A percentile compares a stretch with the other conserved stretches of the same genome.
Conservation (phyloP, 345 rosid genomes). For the Citrus medica region DNA sequence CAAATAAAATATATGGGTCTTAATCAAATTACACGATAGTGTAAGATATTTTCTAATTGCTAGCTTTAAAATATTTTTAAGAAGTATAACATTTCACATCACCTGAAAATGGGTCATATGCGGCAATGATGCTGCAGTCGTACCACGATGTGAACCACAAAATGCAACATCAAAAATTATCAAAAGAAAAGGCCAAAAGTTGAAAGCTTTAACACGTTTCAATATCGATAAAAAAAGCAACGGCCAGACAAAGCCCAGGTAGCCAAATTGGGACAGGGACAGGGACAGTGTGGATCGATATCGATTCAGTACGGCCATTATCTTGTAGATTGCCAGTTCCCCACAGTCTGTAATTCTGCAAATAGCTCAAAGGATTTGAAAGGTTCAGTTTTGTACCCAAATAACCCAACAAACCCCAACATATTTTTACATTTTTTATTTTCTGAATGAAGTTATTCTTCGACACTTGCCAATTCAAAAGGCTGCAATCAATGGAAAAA, state of each 20-base stretch:
- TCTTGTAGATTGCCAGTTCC: not conserved
- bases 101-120: not conserved
- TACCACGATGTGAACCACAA: not conserved
- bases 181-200: not conserved
- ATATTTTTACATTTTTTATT: not conserved
- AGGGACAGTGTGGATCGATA: not conserved
- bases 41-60: too few species aligned
- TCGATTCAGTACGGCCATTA: not conserved
- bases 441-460: not conserved
- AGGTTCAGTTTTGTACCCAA: not conserved
- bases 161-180: not conserved
- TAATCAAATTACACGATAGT: too few species aligned
- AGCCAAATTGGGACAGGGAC: not conserved
- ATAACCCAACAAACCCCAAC: not conserved
- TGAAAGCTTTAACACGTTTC: not conserved
- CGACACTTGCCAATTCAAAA: not conserved
- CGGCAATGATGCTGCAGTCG: not conserved
- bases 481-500: not conserved
- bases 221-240: not conserved
- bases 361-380: not conserved
- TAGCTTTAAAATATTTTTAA: too few species aligned
- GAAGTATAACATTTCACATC: not conserved
- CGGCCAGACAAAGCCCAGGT: not conserved
- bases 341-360: not conserved
- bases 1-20: too few species aligned